Base-by-base conservation (phyloP, 129 eudicot species). In the Sambucus nigra region DNA sequence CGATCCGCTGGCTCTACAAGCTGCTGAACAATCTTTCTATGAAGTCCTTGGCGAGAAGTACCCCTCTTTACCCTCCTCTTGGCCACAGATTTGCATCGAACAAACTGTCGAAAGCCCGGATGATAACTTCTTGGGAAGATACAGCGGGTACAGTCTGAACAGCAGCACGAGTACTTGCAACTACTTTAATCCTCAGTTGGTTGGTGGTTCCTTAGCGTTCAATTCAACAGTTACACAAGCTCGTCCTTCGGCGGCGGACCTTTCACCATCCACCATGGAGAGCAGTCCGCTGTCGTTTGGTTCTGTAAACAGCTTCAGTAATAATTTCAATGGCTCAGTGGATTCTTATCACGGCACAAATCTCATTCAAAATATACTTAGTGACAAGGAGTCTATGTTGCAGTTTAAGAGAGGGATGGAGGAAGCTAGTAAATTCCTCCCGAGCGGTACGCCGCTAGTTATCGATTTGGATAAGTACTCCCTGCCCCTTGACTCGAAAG, bases 401-500 rank as follows among this genome's bases (percentile, higher is more conserved):
- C 85, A 67, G 61, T 88, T 75, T 67, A 61, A 71, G 68, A 78
- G 55, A 53, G 97, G 95, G 29, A 71, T 73, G 85, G 95, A 84
- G 61, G 95, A 84, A 71, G 94, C 97, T 15, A 78, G 67, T 55
- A 88, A 81, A 48, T 88, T 88, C 44, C 92, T 88, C 63, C 95
- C 97, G n/a, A 68, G 40, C 21, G 68, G 23, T 20, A 78, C 57
- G 50, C 76, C 69, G 28, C 26, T 88, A 5, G 52, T 80, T 59
- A 68, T 88, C 22, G 94, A 88, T 61, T 70, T 78, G 67, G 92
- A 78, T 41, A 73, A 70, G 32, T 80, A 69, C 26, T 53, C 68
- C 7, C 66, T 80, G 40, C 92, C 87, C 10, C 70, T 68, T 17
- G 74, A 80, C 29, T 51, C 74, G 12, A 63, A 42, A 2, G 64